Conservation (phyloP, 768 basidiomycete genomes). For the Termitomyces sp. region DNA sequence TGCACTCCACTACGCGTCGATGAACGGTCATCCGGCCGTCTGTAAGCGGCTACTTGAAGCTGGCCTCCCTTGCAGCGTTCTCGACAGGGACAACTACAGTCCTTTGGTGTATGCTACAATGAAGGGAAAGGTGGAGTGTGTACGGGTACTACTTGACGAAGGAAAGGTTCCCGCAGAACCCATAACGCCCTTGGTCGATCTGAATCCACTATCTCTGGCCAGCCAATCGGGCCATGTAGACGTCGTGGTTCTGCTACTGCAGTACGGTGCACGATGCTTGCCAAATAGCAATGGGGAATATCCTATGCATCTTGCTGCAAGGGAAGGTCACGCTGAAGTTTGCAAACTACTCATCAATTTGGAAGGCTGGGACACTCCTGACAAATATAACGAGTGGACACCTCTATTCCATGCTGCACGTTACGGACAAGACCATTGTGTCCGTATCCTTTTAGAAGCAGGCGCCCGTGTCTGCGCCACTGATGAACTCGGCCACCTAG, state of each 20-base stretch:
- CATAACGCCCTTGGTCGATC: constrained; percentile 52
- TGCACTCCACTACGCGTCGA: constrained; percentile 92
- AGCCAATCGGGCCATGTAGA: constrained; percentile 86
- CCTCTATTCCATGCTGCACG: constrained; percentile 94
- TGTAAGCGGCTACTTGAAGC: constrained; percentile 73
- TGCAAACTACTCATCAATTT: constrained; percentile 70
- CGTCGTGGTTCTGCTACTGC: constrained; percentile 71
- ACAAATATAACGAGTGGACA: constrained; percentile 99
- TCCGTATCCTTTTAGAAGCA: constrained; percentile 73
- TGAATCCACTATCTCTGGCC: constrained; percentile 86
- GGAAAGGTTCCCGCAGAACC: constrained; percentile 63
- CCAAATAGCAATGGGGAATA: constrained; percentile 96
- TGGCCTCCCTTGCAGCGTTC: constrained; percentile 54
- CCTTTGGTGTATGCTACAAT: constrained; percentile 93
- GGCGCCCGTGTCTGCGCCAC: constrained; percentile 67
- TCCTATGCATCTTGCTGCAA: constrained; percentile 92
- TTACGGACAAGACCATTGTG: constrained; percentile 71
- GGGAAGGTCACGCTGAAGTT: constrained; percentile 84
- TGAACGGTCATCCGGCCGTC: constrained; percentile 79
- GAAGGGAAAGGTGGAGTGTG: constrained; percentile 77
- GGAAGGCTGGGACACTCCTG: constrained; percentile 79
- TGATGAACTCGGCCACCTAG: constrained; percentile 82
- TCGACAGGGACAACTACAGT: constrained; percentile 91
- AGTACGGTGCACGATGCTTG: constrained; percentile 69
- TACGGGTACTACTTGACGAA: constrained; percentile 73